Conservation (phyloP, 1,139 yeast species). For the Zygotorulaspora mrakii region DNA sequence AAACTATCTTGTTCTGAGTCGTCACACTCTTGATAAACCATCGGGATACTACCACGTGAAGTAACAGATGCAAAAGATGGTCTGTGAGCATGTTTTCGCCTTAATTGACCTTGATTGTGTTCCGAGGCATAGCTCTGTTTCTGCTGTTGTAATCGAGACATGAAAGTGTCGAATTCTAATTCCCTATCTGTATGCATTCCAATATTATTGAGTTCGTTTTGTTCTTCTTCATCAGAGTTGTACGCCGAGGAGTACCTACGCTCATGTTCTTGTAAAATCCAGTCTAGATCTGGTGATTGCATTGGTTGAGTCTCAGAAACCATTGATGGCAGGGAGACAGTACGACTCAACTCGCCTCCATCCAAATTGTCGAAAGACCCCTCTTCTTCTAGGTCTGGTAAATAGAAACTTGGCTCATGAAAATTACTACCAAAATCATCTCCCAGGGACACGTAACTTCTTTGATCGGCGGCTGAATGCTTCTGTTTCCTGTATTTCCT, state of each 20-base stretch:
- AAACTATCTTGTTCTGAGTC: constrained; percentile 40
- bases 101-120: constrained; percentile 29
- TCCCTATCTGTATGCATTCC: constrained; percentile 21
- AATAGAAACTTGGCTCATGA: constrained; percentile 32
- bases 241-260: constrained; percentile 47
- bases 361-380: constrained; percentile 42
- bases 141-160: constrained; percentile 37
- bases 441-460: constrained; percentile 56
- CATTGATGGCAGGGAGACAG: constrained; percentile 60
- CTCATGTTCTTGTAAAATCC: constrained; percentile 69
- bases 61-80: constrained; percentile 30
- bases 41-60: constrained; percentile 37
- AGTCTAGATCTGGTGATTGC: constrained; percentile 53
- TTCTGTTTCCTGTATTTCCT: constrained; percentile 44
- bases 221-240: constrained; percentile 27
- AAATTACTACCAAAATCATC: constrained; percentile 36
- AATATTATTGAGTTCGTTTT: constrained; percentile 21
- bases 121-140: constrained; percentile 27
- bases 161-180: constrained; percentile 40
- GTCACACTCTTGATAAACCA: constrained; percentile 31
- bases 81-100: constrained; percentile 24
- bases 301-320: constrained; percentile 47
- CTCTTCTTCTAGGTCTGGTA: constrained; percentile 41
- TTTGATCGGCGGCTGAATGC: constrained; percentile 50
- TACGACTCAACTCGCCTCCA: constrained; percentile 43